phyloP scores from a whole-genome alignment of 2,329 filamentous ascomycete genomes.

The Hymenoscyphus fraxineus region DNA sequence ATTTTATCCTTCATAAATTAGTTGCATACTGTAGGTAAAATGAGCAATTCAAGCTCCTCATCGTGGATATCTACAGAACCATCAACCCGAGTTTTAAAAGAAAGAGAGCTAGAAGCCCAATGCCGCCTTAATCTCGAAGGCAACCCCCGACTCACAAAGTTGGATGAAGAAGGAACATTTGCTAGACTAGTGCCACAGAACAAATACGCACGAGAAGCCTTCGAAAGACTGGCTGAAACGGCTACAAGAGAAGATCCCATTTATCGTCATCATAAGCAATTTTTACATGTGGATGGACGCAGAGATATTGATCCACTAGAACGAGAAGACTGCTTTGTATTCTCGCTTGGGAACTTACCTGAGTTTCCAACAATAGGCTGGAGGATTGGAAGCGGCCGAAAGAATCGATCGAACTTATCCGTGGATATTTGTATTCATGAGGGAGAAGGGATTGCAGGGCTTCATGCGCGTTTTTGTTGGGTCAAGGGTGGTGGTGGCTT shows the following conservation, averaged over 20 bases:
- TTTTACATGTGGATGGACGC: constrained; percentile 14
- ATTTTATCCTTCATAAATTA: background rate
- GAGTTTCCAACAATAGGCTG: constrained; percentile 20
- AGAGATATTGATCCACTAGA: constrained; percentile 8
- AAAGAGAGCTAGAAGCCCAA: constrained; percentile 9
- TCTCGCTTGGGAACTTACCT: constrained; percentile 18
- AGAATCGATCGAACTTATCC: constrained; percentile 15
- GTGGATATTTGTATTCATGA: constrained; percentile 22
- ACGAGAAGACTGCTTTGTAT: constrained; percentile 15
- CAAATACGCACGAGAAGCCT: constrained; percentile 15
- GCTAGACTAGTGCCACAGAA: constrained; percentile 19
- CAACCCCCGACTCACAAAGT: background rate
- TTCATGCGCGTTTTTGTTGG: constrained; percentile 23
- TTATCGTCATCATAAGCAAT: constrained; percentile 16
- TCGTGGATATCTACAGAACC: constrained; percentile 21
- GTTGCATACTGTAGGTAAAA: background rate
- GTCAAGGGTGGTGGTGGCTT: constrained; percentile 24
- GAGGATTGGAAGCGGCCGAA: constrained; percentile 23
- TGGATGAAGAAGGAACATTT: constrained; percentile 15
- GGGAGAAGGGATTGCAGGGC: constrained; percentile 20
- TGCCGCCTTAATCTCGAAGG: background rate
- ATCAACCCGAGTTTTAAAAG: constrained; percentile 15
- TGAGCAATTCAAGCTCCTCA: constrained; percentile 12
- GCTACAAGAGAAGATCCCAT: background rate
- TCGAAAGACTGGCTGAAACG: constrained; percentile 9